Percentiles rank a stretch among this genome's conserved stretches.
These are phyloP conservation scores for Penicillium sp. DNA, from an alignment of 2,329 filamentous ascomycete genomes.

Conservation along the genomic window DNA sequence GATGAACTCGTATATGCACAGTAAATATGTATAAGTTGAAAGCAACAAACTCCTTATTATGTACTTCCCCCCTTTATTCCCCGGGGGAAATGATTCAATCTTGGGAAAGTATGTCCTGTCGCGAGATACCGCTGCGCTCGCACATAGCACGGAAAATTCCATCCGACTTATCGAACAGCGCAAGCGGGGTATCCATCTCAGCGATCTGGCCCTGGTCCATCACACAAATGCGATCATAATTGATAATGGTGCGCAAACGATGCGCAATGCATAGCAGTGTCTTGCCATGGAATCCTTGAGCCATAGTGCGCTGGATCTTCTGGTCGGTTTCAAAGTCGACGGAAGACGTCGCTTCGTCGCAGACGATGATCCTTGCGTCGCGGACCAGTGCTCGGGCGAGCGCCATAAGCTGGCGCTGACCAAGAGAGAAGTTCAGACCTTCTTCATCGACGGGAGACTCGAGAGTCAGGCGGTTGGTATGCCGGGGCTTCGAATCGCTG, in stretches of 20 bases:
- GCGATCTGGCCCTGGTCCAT: conserved; percentile 90
- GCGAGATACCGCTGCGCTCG: conserved; percentile 74
- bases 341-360: conserved; percentile 90
- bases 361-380: conserved; percentile 86
- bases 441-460: conserved; percentile 89
- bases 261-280: conserved; percentile 93
- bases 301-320: conserved; percentile 90
- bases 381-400: conserved; percentile 87
- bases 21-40: not conserved
- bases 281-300: conserved; percentile 77
- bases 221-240: conserved; percentile 93
- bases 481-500: conserved; percentile 42
- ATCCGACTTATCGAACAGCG: conserved; percentile 65
- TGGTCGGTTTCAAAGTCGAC: conserved; percentile 97
- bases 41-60: not conserved
- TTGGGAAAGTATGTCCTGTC: conserved; percentile 37
- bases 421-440: conserved; percentile 92
- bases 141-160: conserved; percentile 91
- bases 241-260: conserved; percentile 85
- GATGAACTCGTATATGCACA: not conserved
- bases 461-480: conserved; percentile 46
- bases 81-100: not conserved
- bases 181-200: conserved; percentile 77
- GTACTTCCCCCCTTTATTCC: not conserved
- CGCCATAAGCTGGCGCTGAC: conserved; percentile 93